Evolutionary conservation across 2,329 filamentous ascomycete species (phyloP).

Genomic region (Cercospora canescens): DNA sequence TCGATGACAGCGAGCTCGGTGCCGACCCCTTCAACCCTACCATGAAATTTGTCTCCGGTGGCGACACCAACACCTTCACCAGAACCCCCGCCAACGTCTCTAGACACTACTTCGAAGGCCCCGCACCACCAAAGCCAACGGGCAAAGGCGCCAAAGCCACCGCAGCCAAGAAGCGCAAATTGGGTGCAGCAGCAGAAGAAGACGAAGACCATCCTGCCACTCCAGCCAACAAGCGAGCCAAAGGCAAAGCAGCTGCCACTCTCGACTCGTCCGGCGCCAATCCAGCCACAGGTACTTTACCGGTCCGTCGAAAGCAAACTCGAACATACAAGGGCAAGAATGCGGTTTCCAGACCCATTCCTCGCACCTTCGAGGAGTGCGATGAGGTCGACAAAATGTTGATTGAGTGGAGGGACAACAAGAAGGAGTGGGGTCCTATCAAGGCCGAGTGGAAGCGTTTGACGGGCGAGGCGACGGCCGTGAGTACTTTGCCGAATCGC

Average conservation of each 20-base stretch:
- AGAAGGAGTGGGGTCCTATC: conserved; percentile 31
- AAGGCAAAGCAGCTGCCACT: background rate
- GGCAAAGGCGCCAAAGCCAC: background rate
- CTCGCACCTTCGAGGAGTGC: conserved; percentile 31
- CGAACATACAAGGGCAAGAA: conserved; percentile 15
- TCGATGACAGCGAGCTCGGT: background rate
- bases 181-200: background rate
- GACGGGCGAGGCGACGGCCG: conserved; percentile 37
- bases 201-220: background rate
- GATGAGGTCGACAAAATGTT: conserved; percentile 31
- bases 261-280: background rate
- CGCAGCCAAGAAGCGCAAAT: conserved; percentile 17
- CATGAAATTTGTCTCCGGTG: conserved; percentile 21
- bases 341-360: conserved; percentile 17
- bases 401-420: conserved; percentile 31
- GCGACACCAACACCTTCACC: conserved; percentile 18
- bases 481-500: conserved; percentile 40
- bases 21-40: conserved; percentile 7
- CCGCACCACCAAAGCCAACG: background rate
- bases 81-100: conserved; percentile 25
- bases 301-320: conserved; percentile 9
- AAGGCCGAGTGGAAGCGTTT: conserved; percentile 28
- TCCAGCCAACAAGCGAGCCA: conserved; percentile 6
- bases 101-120: conserved; percentile 15
- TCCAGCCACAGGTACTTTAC: background rate